Base-by-base conservation (phyloP, 805 yeast species). In the Suhomyces kilbournensis region DNA sequence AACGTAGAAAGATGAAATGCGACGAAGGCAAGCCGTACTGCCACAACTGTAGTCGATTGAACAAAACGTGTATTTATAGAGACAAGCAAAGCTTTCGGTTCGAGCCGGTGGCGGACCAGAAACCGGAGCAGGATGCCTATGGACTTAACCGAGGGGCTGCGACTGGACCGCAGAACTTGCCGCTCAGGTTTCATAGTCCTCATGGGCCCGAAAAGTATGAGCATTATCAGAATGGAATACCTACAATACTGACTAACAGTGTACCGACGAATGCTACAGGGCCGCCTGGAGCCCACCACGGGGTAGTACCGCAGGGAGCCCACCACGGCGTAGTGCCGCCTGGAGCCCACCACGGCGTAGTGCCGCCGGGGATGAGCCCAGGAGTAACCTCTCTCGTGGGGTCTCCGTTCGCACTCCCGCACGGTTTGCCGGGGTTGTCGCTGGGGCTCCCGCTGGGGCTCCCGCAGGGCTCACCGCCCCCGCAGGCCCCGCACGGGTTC, bases 1-100 rank as follows among this genome's bases (percentile, higher is more conserved):
- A 73, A 53, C 60, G 78, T 42, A 63, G 78, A 42, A 74, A 74
- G 56, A 74, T 72, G 66, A 74, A 74, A 56, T 74, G 78, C 54
- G 78, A 74, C 56, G 78, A 74, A 55, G 60, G 58, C 3, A 62
- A 65, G 51, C 78, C 78, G 4, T 59, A 50, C 43, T 74, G 78
- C 56, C 44, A 52, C 54, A 71, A 74, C 55, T 74, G 78, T 54
- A 51, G 71, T 26, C 57, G 74, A 22, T 62, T 72, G 35, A 63
- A 61, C 42, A 73, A 72, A 52, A 23, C 47, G 7, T 74, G 78
- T 51, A 60, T 58, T 4, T 73, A 71, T 44, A 58, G 53, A 19
- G 40, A 43, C 9, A 60, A 54, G 49, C 59, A 47, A 20, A 48
- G 51, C 44, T 57, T 59, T 38, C 35, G 49, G 26, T 44, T 49